phyloP scores from a whole-genome alignment of 2,329 filamentous ascomycete genomes.

The Calycina herbarum region DNA sequence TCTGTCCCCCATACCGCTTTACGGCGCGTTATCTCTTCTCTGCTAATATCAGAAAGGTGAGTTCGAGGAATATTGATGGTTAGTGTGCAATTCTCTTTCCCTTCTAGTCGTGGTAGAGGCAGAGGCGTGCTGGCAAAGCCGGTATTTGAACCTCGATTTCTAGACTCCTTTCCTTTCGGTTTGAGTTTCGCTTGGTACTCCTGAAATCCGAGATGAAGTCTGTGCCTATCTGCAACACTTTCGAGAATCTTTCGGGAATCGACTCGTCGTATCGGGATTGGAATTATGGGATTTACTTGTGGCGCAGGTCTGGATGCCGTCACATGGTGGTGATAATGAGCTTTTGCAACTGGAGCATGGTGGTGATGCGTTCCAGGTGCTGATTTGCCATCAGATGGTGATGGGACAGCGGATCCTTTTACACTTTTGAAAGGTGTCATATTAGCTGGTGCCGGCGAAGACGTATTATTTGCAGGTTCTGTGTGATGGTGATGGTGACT shows the following conservation, averaged over 20 bases:
- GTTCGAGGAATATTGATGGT: conserved; percentile 83
- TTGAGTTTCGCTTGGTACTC: conserved; percentile 73
- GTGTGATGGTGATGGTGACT: conserved; percentile 59
- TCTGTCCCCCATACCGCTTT: conserved; percentile 90
- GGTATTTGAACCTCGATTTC: conserved; percentile 31
- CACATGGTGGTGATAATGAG: conserved; percentile 45
- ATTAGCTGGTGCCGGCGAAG: conserved; percentile 45
- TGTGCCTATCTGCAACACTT: conserved; percentile 67
- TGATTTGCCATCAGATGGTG: conserved; percentile 40
- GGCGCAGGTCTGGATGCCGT: conserved; percentile 29
- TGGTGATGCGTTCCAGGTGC: conserved; percentile 33
- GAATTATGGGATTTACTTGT: conserved; percentile 45
- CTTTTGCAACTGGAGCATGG: conserved; percentile 28
- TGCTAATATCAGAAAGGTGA: conserved; percentile 67
- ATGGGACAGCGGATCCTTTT: conserved; percentile 49
- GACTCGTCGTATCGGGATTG: conserved; percentile 66
- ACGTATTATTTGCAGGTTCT: conserved; percentile 49
- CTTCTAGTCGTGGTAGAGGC: conserved; percentile 67
- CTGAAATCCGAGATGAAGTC: conserved; percentile 80
- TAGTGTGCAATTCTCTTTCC: conserved; percentile 79
- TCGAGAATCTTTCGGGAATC: conserved; percentile 71
- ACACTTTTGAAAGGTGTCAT: conserved; percentile 50
- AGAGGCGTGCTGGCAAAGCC: conserved; percentile 33
- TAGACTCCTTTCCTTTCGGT: conserved; percentile 35
- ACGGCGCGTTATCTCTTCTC: conserved; percentile 81